phyloP scores from a whole-genome alignment of 495 filamentous ascomycete species.

The Hyaloscypha bicolor region DNA sequence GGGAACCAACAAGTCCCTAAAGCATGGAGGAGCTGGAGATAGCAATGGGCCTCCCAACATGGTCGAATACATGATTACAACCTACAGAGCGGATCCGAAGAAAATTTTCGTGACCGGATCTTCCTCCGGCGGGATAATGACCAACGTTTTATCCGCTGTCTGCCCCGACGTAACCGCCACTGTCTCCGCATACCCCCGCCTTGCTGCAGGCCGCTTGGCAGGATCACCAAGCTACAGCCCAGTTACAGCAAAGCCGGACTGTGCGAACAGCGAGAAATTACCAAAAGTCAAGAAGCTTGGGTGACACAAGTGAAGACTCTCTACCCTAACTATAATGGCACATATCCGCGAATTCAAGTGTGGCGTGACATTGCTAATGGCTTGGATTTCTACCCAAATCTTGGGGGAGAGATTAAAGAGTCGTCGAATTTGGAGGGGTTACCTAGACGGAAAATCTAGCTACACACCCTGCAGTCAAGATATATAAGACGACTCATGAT shows the following conservation, averaged over 20 bases:
- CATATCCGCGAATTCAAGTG: conserved; percentile 42
- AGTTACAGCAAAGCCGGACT: conserved; percentile 43
- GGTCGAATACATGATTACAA: conserved; percentile 46
- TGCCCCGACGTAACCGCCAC: conserved; percentile 46
- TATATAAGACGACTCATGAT: conserved; percentile 46
- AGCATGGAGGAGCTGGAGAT: conserved; percentile 46
- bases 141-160: conserved; percentile 41
- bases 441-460: conserved; percentile 13
- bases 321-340: conserved; percentile 40
- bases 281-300: conserved; percentile 41
- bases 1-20: conserved; percentile 40
- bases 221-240: conserved; percentile 37
- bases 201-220: conserved; percentile 42
- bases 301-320: conserved; percentile 34
- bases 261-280: conserved; percentile 37
- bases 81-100: conserved; percentile 47
- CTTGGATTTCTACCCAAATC: conserved; percentile 37
- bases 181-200: conserved; percentile 43
- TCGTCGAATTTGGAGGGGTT: no score
- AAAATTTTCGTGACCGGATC: conserved; percentile 50
- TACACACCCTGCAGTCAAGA: conserved; percentile 41
- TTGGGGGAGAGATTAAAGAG: no score
- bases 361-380: conserved; percentile 41
- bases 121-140: conserved; percentile 57
- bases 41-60: conserved; percentile 45